Base-by-base conservation (phyloP, 164 flowering plant species). In the Hamamelis virginiana region DNA sequence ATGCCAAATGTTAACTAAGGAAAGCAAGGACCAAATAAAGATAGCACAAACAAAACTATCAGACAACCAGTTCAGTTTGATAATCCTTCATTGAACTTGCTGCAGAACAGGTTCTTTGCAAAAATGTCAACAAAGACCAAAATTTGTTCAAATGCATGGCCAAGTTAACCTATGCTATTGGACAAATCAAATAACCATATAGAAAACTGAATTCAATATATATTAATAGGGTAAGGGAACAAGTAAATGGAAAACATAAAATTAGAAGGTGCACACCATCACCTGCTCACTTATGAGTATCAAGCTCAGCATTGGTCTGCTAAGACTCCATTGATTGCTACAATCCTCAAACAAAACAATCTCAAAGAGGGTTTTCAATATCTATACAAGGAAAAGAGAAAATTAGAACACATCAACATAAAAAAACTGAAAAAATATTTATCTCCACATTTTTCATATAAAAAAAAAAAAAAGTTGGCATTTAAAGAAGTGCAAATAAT, bases 271-370 rank as follows among this genome's bases (percentile, higher is more conserved):
- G 50, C 18, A 25, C 50, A 66, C 9, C 23, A 53, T 62, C 67
- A 95, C 99, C 99, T 95, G 94, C 77, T 91, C 94, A 74, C 80
- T 95, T 16, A 92, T 82, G 43, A 95, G 97, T 74, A 92, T 91
- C 75, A 95, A 82, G 77, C 99, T 92, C 66, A 95, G 79, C 90
- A 95, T 90, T 68, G 99, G 96, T 74, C 97, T 83, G 84, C 99
- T 92, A 67, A 95, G 94, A 80, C 97, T 90, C 99, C 99, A 95
- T 61, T 89, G 97, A 76, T 91, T 91, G 63, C 88, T 82, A 78
- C 89, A 88, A 41, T 95, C 98, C 80, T 92, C 97, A 66, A 88
- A 95, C 50, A 95, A 71, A 60, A 92, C 89, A 70, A 92, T 90
- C 85, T 95, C 98, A 76, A 95, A 95, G 14, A 95, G 87, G 13